Conservation (phyloP, 23 red algal species). For the Agarophyton chilense region DNA sequence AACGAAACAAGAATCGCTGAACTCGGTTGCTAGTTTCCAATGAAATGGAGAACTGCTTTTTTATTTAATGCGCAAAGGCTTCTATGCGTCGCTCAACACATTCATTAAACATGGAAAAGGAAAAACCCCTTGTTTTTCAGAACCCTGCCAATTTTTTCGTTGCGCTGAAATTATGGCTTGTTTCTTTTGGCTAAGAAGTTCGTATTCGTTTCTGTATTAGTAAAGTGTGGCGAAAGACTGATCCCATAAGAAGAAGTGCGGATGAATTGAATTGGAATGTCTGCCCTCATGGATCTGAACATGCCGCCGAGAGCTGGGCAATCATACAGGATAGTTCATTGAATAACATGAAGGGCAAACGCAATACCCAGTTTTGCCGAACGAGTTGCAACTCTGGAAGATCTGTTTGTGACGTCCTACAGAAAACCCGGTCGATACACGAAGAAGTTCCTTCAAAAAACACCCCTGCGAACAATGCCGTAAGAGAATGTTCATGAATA, state of each 20-base stretch:
- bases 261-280: not conserved
- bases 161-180: not conserved
- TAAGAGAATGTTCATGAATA: not conserved
- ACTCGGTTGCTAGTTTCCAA: not conserved
- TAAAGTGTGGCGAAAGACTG: constrained; percentile 14
- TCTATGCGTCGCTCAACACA: constrained; percentile 12
- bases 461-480: not conserved
- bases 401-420: constrained; percentile 25
- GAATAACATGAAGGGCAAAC: not conserved
- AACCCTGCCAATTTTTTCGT: not conserved
- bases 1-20: not conserved
- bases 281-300: not conserved
- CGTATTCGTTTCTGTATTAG: not conserved
- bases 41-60: not conserved
- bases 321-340: constrained; percentile 22
- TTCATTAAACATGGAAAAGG: not conserved
- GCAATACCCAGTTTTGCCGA: not conserved
- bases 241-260: not conserved
- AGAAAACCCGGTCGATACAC: not conserved
- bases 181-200: not conserved
- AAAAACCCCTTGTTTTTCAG: not conserved
- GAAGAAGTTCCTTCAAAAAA: not conserved
- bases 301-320: not conserved
- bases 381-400: not conserved
- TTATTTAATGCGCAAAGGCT: not conserved